Evolutionary conservation across 2,329 filamentous ascomycete genomes (phyloP), one percentile per base, ranked within the genome.

Genomic region (Xylogone sp.): DNA sequence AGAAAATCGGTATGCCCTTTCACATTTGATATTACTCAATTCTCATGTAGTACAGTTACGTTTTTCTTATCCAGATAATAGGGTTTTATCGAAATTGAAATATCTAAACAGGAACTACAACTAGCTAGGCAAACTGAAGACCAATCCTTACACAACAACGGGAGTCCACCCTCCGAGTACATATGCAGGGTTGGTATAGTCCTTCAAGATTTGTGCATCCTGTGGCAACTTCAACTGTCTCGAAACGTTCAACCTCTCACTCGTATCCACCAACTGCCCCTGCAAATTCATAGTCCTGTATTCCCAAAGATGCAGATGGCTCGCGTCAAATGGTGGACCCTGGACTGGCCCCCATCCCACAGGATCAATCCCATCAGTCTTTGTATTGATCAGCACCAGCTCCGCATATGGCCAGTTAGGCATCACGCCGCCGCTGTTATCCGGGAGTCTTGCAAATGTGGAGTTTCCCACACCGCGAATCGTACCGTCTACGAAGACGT

Each of bases 381-480:
- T 39, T 7, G 34, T 39, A 16, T 39, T 39, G 13, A 39, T 39
- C n/a, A 39, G 13, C 34, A 39, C 34, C 34, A 39, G 8, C 34
- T 39, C 34, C 13, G 34, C 34, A 18, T 39, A 39, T 6, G 34
- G 34, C 34, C 34, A 39, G 34, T 39, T 39, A 13, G 34, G 13
- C 62, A 85, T 69, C 45, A 77, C 52, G 50, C 77, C 75, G 62
- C 82, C 82, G 85, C 62, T 34, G 31, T 48, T 19, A 39, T 39
- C 34, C 4, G 34, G 34, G 13, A 39, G 34, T 5, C 34, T 7
- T 39, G 34, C 34, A 39, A 39, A 39, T 6, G 34, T 39, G 34
- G 34, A 39, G 34, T 39, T 39, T 16, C 34, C 34, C n/a, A 39
- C 34, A 5, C 34, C 34, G n/a, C 34, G 34, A 16, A 39, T 39